Percentiles rank a stretch among this genome's conserved stretches.
phyloP scores from a whole-genome alignment of 495 filamentous ascomycete species.

The Penicillium salamii region DNA sequence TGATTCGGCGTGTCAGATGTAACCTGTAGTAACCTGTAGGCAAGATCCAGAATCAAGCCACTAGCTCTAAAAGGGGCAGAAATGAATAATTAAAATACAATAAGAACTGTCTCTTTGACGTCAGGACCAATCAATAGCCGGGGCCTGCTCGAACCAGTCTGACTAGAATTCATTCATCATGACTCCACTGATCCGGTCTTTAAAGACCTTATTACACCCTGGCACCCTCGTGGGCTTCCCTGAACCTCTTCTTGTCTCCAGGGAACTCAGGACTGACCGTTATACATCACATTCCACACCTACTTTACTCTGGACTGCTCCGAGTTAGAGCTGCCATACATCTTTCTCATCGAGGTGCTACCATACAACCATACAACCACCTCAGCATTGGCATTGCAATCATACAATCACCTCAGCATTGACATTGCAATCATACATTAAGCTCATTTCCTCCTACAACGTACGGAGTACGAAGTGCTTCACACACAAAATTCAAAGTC shows the following conservation, averaged over 20 bases:
- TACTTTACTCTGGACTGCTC: no score
- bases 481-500: no score
- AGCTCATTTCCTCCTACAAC: no score
- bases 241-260: conserved; percentile 7
- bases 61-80: not conserved
- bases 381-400: no score
- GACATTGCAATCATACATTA: no score
- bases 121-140: conserved; percentile 18
- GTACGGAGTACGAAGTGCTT: no score
- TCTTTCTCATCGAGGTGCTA: not conserved
- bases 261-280: no score
- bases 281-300: not conserved
- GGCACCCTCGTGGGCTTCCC: not conserved
- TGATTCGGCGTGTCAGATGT: conserved; percentile 6
- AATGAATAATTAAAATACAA: not conserved
- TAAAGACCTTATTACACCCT: conserved; percentile 3
- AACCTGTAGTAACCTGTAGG: conserved; percentile 3
- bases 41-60: not conserved
- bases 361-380: not conserved
- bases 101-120: conserved; percentile 20
- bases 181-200: conserved; percentile 9
- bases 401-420: not conserved
- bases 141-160: conserved; percentile 13
- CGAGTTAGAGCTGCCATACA: no score
- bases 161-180: conserved; percentile 14